Base-by-base conservation (phyloP, 768 basidiomycete genomes). In the Russula sp. region DNA sequence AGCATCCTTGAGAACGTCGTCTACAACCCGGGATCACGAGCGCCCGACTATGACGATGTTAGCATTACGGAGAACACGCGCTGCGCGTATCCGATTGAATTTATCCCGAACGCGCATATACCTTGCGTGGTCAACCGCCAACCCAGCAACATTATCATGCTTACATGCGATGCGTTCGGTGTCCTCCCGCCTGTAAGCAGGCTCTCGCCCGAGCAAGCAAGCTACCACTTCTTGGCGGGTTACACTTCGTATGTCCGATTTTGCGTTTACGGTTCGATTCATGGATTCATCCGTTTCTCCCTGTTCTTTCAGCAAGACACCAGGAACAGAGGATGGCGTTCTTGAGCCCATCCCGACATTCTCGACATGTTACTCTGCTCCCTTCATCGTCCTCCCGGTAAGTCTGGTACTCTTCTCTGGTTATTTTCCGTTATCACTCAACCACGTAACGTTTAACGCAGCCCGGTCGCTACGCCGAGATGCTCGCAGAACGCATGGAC, bases 1-100 rank as follows among this genome's bases (percentile, higher is more conserved):
- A 87, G 90, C 69, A 97, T 99, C 77, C 90, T 99, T 74, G 97
- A 99, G 79, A 99, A 99, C 75, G 97, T 99, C 69, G 96, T 98
- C 67, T 98, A 96, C 83, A 90, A 88, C 78, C 94, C 94, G 6
- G 66, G 76, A 34, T 80, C 86, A 67, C 92, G 97, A 65, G 72
- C 78, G 26, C 89, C 97, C 56, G 95, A 99, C 78, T 99, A 98
- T 78, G 91, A 98, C 75, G 97, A 98, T 73, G 81, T 94, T 70
- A 82, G 87, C 75, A 98, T 98, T 77, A 99, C 97, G 13, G 97
- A 99, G 79, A 99, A 99, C 81, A 99, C 97, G 28, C 93, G 97
- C 55, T 99, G 97, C 76, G 95, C 96, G 30, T 98, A 99, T 79
- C 96, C 97, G 11, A 99, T 99, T 76, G 96, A 99, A 74, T 92